Evolutionary conservation across 2,329 filamentous ascomycete genomes (phyloP).

Genomic region (Incumbomyces delicatus): DNA sequence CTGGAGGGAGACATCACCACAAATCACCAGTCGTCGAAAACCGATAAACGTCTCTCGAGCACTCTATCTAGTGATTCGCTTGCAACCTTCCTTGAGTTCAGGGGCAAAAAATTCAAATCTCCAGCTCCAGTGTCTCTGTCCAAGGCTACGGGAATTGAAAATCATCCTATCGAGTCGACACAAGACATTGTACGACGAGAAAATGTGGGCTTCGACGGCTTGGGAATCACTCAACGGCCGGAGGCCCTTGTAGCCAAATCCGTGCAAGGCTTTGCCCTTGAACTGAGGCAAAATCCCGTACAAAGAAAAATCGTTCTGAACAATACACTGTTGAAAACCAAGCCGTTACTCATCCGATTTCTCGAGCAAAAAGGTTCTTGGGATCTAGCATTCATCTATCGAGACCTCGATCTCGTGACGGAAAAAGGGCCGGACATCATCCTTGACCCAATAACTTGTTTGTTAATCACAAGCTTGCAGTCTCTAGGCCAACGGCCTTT

Average conservation of each 20-base stretch:
- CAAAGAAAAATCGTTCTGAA: slow-evolving; percentile 13
- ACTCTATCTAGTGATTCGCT: slow-evolving; percentile 13
- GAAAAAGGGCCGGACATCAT: slow-evolving; percentile 57
- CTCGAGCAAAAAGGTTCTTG: slow-evolving; percentile 9
- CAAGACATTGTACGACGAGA: slow-evolving; percentile 1
- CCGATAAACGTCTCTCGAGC: too few species aligned
- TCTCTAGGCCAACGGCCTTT: slow-evolving; percentile 62
- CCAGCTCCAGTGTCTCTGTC: neutral
- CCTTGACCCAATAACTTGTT: slow-evolving; percentile 56
- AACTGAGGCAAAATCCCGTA: neutral
- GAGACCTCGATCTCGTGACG: slow-evolving; percentile 12
- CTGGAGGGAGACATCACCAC: neutral
- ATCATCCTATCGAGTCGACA: slow-evolving; percentile 17
- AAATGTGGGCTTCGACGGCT: too few species aligned
- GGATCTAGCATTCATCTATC: slow-evolving; percentile 19
- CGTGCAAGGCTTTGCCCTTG: neutral
- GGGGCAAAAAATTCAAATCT: slow-evolving; percentile 17
- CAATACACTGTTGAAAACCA: slow-evolving; percentile 8
- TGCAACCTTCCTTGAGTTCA: slow-evolving; percentile 16
- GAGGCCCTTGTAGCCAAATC: neutral
- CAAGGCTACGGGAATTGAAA: slow-evolving; percentile 6
- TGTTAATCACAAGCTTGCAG: slow-evolving; percentile 62
- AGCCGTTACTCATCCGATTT: slow-evolving; percentile 8
- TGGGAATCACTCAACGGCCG: neutral
- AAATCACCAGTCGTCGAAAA: neutral